Conservation (phyloP, 495 filamentous ascomycete species). For the Penicillium bovifimosum region DNA sequence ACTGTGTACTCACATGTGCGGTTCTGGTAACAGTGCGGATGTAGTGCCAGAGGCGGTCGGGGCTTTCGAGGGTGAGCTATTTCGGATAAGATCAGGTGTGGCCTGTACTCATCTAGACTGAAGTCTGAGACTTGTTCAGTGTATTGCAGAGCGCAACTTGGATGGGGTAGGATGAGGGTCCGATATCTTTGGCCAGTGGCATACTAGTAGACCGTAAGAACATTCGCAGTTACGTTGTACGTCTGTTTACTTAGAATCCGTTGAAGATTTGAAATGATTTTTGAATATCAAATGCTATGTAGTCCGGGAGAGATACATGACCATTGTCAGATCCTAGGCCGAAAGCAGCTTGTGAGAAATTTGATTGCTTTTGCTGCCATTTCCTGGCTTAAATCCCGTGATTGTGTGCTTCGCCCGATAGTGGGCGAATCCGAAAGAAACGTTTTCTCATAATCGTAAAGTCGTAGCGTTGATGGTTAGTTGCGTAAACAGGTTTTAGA, state of each 20-base stretch:
- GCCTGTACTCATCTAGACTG: background rate
- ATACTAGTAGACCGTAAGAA: background rate
- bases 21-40: too few species aligned
- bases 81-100: background rate
- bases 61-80: background rate
- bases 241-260: background rate
- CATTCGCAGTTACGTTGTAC: background rate
- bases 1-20: too few species aligned
- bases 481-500: background rate
- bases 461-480: slow-evolving; percentile 7
- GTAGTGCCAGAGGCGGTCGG: background rate
- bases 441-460: slow-evolving; percentile 18
- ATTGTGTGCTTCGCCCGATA: slow-evolving; percentile 10
- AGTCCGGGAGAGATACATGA: slow-evolving; percentile 10
- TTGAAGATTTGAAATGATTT: slow-evolving; percentile 6
- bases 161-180: background rate
- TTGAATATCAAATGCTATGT: slow-evolving; percentile 10
- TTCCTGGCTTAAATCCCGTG: slow-evolving; percentile 10
- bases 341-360: slow-evolving; percentile 1
- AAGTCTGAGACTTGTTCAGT: background rate
- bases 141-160: background rate
- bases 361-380: slow-evolving; percentile 17
- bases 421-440: slow-evolving; percentile 9
- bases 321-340: background rate
- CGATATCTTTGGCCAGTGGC: background rate